A percentile compares a stretch with the other conserved stretches of the same genome.
Evolutionary conservation across 306 rosid species (phyloP).

Genomic region (Hippophae gyantsensis): DNA sequence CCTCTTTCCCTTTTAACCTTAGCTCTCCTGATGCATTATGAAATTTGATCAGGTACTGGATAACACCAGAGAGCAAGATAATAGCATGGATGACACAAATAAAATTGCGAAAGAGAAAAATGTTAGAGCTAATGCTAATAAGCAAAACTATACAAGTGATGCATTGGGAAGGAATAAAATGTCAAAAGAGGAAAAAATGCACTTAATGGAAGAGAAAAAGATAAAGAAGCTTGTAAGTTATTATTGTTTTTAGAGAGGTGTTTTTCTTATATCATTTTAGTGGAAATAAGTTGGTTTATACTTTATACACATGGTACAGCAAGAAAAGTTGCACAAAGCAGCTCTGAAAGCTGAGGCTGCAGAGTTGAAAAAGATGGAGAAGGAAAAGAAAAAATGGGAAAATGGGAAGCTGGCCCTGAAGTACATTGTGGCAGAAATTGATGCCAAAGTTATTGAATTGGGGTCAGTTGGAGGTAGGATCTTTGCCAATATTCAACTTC

Average conservation of each 20-base stretch:
- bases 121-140: conserved; percentile 23
- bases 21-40: conserved; percentile 2
- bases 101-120: conserved; percentile 18
- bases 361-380: conserved; percentile 59
- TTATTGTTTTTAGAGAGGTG: conserved; percentile 10
- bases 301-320: conserved; percentile 33
- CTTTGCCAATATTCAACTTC: conserved; percentile 10
- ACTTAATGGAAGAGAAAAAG: conserved; percentile 72
- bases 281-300: conserved; percentile 16
- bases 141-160: conserved; percentile 24
- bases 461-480: conserved; percentile 79
- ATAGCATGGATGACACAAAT: conserved; percentile 32
- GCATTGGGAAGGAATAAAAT: conserved; percentile 41
- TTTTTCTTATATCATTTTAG: conserved; percentile 12
- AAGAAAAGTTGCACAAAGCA: conserved; percentile 68
- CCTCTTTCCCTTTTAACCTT: background rate
- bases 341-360: conserved; percentile 85
- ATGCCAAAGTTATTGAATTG: conserved; percentile 72
- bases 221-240: conserved; percentile 52
- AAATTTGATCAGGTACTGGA: conserved; percentile 28
- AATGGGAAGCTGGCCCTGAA: conserved; percentile 76
- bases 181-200: conserved; percentile 65
- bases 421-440: conserved; percentile 78
- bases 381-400: conserved; percentile 82
- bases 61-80: conserved; percentile 29